These are phyloP conservation scores for Aspergillus ochraceus DNA, from an alignment of 2,329 filamentous ascomycete genomes.

Conservation along the genomic window DNA sequence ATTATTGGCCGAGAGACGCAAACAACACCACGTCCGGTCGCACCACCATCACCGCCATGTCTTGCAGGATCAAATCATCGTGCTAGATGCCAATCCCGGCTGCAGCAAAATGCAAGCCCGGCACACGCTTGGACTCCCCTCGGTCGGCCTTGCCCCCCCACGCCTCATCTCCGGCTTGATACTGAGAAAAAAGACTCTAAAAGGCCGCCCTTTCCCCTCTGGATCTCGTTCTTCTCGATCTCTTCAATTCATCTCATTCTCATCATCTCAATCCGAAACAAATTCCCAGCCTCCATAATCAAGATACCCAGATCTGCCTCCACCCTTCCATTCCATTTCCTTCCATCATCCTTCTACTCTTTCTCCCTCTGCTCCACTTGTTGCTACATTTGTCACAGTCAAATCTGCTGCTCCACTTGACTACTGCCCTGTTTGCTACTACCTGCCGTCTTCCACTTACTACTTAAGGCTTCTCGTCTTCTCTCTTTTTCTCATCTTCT, in stretches of 20 bases:
- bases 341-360: slow-evolving; percentile 11
- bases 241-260: slow-evolving; percentile 12
- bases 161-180: background rate
- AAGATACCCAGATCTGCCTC: slow-evolving; percentile 7
- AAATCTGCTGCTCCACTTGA: slow-evolving; percentile 15
- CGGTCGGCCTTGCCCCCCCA: slow-evolving; percentile 13
- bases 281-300: slow-evolving; percentile 1
- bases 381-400: slow-evolving; percentile 12
- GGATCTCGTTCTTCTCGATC: slow-evolving; percentile 7
- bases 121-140: slow-evolving; percentile 15
- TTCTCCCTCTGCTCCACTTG: slow-evolving; percentile 17
- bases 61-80: slow-evolving; percentile 22
- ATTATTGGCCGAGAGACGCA: slow-evolving; percentile 15
- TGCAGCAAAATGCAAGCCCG: slow-evolving; percentile 18
- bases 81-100: slow-evolving; percentile 8
- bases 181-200: slow-evolving; percentile 10
- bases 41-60: slow-evolving; percentile 22
- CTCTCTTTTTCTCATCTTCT: slow-evolving; percentile 10
- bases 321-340: background rate
- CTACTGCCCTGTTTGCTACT: slow-evolving; percentile 1
- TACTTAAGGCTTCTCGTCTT: background rate
- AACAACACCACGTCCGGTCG: slow-evolving; percentile 17
- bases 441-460: slow-evolving; percentile 2
- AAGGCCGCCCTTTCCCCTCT: slow-evolving; percentile 16
- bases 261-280: slow-evolving; percentile 13